phyloP scores from a whole-genome alignment of 306 rosid species.

The Hippophae rhamnoides region DNA sequence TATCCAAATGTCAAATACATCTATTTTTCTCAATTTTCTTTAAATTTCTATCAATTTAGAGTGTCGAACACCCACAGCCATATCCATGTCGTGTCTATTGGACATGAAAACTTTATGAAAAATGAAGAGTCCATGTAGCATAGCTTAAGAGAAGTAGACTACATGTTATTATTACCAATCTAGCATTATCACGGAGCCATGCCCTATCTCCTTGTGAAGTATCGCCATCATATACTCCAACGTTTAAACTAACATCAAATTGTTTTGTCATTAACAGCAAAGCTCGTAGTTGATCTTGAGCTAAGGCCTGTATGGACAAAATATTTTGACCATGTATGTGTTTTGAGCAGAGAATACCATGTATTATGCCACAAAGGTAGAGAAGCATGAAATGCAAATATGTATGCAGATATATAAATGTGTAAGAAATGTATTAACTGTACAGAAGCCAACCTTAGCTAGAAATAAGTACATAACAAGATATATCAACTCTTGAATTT shows the following conservation, averaged over 20 bases:
- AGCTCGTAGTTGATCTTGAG: conserved; percentile 93
- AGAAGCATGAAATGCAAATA: not conserved
- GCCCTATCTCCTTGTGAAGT: conserved; percentile 58
- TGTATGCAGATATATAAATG: conserved; percentile 7
- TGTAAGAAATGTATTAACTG: not conserved
- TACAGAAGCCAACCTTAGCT: too few relatives aligned
- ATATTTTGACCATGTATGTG: conserved; percentile 13
- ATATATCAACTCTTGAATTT: too few relatives aligned
- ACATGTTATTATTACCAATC: conserved; percentile 51
- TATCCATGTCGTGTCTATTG: too few relatives aligned
- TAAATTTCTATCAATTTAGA: too few relatives aligned
- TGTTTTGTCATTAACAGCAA: conserved; percentile 54
- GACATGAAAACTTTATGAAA: not conserved
- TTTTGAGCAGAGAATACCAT: not conserved
- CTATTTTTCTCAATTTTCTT: too few relatives aligned
- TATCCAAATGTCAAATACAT: too few relatives aligned
- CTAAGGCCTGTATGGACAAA: conserved; percentile 60
- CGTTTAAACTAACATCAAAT: conserved; percentile 42
- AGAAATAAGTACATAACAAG: too few relatives aligned
- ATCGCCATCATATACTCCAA: conserved; percentile 92
- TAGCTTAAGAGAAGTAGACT: not conserved
- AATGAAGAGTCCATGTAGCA: not conserved
- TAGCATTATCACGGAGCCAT: conserved; percentile 62
- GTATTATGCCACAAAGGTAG: not conserved
- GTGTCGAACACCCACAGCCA: too few relatives aligned